Evolutionary conservation across 345 rosid genomes (phyloP), one percentile per base, ranked within the genome.

Genomic region (Arabis alpina): DNA sequence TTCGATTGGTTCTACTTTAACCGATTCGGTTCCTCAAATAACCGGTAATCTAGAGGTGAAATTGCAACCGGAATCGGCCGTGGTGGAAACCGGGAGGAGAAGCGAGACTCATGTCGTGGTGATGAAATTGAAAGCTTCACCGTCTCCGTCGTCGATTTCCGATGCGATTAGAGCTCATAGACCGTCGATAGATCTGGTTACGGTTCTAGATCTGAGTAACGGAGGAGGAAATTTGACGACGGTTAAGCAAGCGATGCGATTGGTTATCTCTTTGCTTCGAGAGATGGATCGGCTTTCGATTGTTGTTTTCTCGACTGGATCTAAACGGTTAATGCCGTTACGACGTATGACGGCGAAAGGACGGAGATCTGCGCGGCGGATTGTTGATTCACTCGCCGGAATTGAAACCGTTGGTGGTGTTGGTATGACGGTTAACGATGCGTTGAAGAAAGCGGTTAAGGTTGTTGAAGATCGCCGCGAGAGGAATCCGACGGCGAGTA

Each of bases 401-500:
- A 82, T 78, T 4, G 76, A 77, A 23, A 72, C 81, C 24, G 15
- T 5, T 11, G 50, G 50, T 3, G 90, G 90, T 3, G 77, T 75
- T 16, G 86, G 89, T 12, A 87, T 84, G 89, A 80, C 75, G 19
- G 86, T 82, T 2, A 84, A 64, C 72, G 97, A 91, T 76, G 98
- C 97, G 45, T 73, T 91, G 8, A 89, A 88, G 39, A 93, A 93
- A 77, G 97, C 97, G 23, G 91, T 84, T 41, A 91, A 91, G 58
- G 92, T 93, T 54, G 77, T 91, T 36, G 96, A 89, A 52, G 98
- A 93, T 77, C 90, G 98, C 41, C 81, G 96, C 12, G 87, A 84
- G 79, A 83, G 37, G 77, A 93, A 93, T 66, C 85, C 88, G n/a
- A 51, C 81, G 10, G 76, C 96, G 37, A 84, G 77, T 44, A 82